Evolutionary conservation across 345 rosid genomes (phyloP), one percentile per base, ranked within the genome.

Genomic region (Eucalyptus cloeziana): DNA sequence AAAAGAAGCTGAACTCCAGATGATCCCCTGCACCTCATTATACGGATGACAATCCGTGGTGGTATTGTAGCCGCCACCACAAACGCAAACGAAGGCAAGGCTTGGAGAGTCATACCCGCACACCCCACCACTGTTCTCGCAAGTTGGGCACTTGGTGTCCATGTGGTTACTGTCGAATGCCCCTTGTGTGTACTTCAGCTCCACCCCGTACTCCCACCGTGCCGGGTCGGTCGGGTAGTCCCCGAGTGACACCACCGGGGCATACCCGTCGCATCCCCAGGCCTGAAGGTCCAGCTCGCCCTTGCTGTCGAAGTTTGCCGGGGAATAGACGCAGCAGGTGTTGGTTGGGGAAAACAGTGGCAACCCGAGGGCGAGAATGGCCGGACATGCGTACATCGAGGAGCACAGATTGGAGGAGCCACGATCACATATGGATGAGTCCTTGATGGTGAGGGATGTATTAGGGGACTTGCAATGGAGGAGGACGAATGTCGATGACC

Each of bases 321-420:
- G 95, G 13, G 94, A 92, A 89, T 94, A 94, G 49, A 94, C 94
- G 88, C 95, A 94, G 25, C 95, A 94, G 9, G 92, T 91, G 90
- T 92, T 86, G 7, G 92, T 86, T 3, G 95, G 94, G 4, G 95
- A 90, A 64, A 93, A 93, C 7, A 91, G 88, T 1, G 94, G 94
- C 81, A 94, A 85, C 24, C 93, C 92, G 14, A 94, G 89, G 88
- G 60, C 31, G 27, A 90, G 54, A 47, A 94, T 94, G 7, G 93
- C 76, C 3, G 94, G 95, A 54, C 95, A 94, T 2, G 94, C 88
- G 93, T 92, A 93, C 37, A 94, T 76, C 4, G 94, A 90, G 8
- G 89, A 86, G 45, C 95, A 94, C 54, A 94, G 95, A 67, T 91
- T 47, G 51, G 93, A 88, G 88, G 95, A 94, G 87, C 94, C 89